Evolutionary conservation across 1,139 yeast genomes (phyloP), one percentile per base, ranked within the genome.

Genomic region (Nakaseomyces sp.): DNA sequence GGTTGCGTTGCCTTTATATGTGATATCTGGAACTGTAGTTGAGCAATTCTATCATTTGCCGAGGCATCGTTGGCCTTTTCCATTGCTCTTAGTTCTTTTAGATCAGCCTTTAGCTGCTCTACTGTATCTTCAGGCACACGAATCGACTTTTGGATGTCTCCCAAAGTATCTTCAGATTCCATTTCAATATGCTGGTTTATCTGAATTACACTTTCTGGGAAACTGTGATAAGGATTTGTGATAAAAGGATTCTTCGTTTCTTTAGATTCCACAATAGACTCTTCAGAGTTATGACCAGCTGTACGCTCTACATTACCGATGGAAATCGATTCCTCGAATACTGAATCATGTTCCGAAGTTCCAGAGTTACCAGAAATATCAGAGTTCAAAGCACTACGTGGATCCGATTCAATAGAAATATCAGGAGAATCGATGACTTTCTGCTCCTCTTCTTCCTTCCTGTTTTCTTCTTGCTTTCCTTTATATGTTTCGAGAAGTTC

Each of bases 351-450:
- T 12, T 35, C 38, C 12, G 28, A 35, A 13, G 17, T 35, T 4
- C 28, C 28, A 20, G 38, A 35, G n/a, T 35, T 32, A 4, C 36
- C 36, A 8, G 36, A 32, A 4, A 32, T 32, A 32, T 32, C 36
- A 18, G 36, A 32, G 18, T 32, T 32, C 24, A 32, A 18, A 32
- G 36, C 36, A 32, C 36, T 32, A 10, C 24, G 36, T 8, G 36
- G 36, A 17, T 32, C 36, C 7, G 36, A 32, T 18, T 32, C 36
- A 8, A 32, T 18, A 18, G 36, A 32, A 4, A 32, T 17, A 10
- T 32, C 13, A 10, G 36, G 36, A 3, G 36, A 32, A n/a, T 17
- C 8, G 5, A 18, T 13, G 7, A 12, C 12, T 8, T 32, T 32
- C 4, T 32, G 13, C 12, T 32, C 36, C 7, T 32, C 16, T 7